A percentile compares a stretch with the other conserved stretches of the same genome.
Evolutionary conservation across 2,329 filamentous ascomycete genomes (phyloP).

Genomic region (Geosmithia flava): DNA sequence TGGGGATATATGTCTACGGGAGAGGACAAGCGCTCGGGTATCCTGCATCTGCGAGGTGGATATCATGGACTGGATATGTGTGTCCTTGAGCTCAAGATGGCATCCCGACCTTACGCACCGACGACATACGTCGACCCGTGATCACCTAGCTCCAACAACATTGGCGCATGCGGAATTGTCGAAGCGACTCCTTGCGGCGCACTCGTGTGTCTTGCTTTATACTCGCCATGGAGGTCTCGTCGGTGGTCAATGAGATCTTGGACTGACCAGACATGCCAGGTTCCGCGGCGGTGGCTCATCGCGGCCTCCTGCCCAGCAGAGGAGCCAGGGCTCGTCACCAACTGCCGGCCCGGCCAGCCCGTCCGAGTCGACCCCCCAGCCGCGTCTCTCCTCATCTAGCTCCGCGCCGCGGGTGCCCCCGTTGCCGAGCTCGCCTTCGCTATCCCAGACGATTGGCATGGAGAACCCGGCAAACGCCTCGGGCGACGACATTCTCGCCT

Average conservation of each 20-base stretch:
- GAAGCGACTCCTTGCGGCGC: too few species aligned
- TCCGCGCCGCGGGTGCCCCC: slow-evolving; percentile 47
- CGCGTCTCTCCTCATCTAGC: slow-evolving; percentile 36
- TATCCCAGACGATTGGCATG: slow-evolving; percentile 56
- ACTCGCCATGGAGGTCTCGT: not conserved
- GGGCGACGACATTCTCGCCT: slow-evolving; percentile 42
- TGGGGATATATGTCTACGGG: not conserved
- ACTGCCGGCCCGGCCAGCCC: slow-evolving; percentile 35
- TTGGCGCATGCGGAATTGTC: not conserved
- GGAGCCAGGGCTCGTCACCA: slow-evolving; percentile 38
- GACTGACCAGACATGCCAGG: slow-evolving; percentile 35
- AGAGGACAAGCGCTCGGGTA: not conserved
- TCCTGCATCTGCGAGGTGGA: not conserved
- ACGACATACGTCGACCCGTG: not conserved
- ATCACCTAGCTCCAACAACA: not conserved
- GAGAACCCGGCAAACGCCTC: slow-evolving; percentile 42
- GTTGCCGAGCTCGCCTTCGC: slow-evolving; percentile 49
- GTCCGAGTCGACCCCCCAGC: slow-evolving; percentile 30
- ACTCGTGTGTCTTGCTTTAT: too few species aligned
- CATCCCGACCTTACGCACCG: not conserved
- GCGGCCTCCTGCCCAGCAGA: slow-evolving; percentile 36
- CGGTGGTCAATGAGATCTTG: not conserved
- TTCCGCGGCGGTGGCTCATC: slow-evolving; percentile 42
- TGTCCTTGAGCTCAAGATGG: not conserved
- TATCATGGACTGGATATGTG: not conserved